Percentiles rank a stretch among this genome's conserved stretches.
Conservation (phyloP, 495 filamentous ascomycete genomes). For the Trichocladium uniseriatum region DNA sequence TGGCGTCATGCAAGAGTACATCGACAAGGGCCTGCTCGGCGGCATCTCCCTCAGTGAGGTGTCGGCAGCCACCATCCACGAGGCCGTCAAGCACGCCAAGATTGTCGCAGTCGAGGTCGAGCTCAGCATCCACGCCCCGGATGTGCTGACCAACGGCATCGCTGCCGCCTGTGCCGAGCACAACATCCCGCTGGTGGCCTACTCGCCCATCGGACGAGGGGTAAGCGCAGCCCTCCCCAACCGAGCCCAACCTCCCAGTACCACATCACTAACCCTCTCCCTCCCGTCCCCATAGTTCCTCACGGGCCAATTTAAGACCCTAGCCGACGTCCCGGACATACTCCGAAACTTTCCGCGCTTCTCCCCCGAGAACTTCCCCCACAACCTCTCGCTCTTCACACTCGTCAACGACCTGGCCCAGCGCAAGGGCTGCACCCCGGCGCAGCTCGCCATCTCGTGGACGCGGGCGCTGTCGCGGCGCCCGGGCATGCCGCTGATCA, state of each 20-base stretch:
- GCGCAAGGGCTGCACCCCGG: conserved; percentile 59
- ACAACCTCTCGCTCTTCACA: conserved; percentile 62
- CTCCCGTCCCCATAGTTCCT: conserved; percentile 26
- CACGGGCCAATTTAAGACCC: conserved; percentile 53
- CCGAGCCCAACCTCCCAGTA: too few relatives aligned
- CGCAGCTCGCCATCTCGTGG: conserved; percentile 77
- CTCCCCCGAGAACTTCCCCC: conserved; percentile 55
- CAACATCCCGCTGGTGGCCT: conserved; percentile 61
- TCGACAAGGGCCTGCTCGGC: conserved; percentile 68
- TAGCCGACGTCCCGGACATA: conserved; percentile 51
- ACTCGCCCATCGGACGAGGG: conserved; percentile 41
- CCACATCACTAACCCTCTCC: too few relatives aligned
- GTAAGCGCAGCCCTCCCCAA: conserved; percentile 35
- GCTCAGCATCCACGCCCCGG: conserved; percentile 57
- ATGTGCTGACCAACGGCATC: conserved; percentile 66
- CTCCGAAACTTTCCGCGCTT: conserved; percentile 53
- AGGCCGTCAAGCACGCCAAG: conserved; percentile 58
- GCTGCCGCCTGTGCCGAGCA: conserved; percentile 62
- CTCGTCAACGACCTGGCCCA: conserved; percentile 57
- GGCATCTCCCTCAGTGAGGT: conserved; percentile 74
- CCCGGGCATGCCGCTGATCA: conserved; percentile 58
- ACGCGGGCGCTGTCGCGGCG: conserved; percentile 42
- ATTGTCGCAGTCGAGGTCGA: conserved; percentile 74
- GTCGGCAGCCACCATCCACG: conserved; percentile 61
- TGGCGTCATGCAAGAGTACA: conserved; percentile 47